These are phyloP conservation scores for Ophiostoma pallidulum DNA, from an alignment of 2,329 filamentous ascomycete species.

Conservation along the genomic window DNA sequence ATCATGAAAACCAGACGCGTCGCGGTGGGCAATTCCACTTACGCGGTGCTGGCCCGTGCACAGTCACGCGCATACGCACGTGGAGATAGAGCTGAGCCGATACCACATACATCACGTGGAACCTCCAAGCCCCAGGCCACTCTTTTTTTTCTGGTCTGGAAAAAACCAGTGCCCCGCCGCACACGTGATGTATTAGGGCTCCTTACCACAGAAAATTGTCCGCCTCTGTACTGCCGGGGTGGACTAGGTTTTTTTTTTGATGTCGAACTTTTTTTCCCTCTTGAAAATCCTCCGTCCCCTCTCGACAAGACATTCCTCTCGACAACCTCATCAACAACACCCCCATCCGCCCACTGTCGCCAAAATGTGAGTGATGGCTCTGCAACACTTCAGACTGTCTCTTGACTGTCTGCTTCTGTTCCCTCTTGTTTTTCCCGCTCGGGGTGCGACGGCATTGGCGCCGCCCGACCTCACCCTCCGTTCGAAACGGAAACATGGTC, in stretches of 20 bases:
- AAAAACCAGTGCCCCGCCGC: not conserved
- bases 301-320: slow-evolving; percentile 11
- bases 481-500: not conserved
- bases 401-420: not conserved
- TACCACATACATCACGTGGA: not conserved
- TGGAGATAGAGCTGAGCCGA: not conserved
- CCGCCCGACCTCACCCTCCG: not conserved
- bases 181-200: slow-evolving; percentile 16
- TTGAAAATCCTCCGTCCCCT: slow-evolving; percentile 4
- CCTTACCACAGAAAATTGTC: slow-evolving; percentile 13
- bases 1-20: slow-evolving; percentile 12
- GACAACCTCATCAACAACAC: slow-evolving; percentile 12
- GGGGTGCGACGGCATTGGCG: not conserved
- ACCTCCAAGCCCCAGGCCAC: not conserved
- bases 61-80: not conserved
- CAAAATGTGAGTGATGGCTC: slow-evolving; percentile 13
- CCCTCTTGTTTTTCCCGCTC: not conserved
- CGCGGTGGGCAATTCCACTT: slow-evolving; percentile 12
- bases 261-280: slow-evolving; percentile 10
- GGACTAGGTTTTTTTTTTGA: slow-evolving; percentile 13
- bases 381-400: not conserved
- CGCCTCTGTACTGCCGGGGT: slow-evolving; percentile 6
- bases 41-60: slow-evolving; percentile 11
- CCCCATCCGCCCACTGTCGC: slow-evolving; percentile 8
- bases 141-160: not conserved